These are phyloP conservation scores for Aspergillus ruber DNA, from an alignment of 2,329 filamentous ascomycete species.

Conservation along the genomic window DNA sequence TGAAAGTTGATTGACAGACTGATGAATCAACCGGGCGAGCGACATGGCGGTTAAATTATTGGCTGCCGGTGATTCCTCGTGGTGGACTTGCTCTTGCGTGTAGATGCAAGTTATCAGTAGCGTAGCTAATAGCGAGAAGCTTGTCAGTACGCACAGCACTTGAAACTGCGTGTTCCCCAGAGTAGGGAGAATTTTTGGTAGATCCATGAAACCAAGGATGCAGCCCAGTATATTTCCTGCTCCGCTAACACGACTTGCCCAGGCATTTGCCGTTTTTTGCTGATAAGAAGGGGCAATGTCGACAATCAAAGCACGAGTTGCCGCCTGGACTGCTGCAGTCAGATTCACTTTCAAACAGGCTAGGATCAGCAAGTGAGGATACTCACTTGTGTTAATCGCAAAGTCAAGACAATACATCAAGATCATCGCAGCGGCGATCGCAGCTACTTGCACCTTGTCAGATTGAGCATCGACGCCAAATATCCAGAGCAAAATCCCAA, in stretches of 20 bases:
- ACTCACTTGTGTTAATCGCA: slow-evolving; percentile 77
- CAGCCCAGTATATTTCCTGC: slow-evolving; percentile 89
- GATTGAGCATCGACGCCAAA: slow-evolving; percentile 65
- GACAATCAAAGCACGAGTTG: slow-evolving; percentile 84
- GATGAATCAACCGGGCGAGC: slow-evolving; percentile 74
- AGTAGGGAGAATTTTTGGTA: slow-evolving; percentile 68
- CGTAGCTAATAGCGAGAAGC: slow-evolving; percentile 63
- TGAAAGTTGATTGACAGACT: slow-evolving; percentile 70
- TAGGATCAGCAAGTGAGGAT: slow-evolving; percentile 4
- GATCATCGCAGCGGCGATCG: slow-evolving; percentile 73
- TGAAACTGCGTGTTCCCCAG: slow-evolving; percentile 89
- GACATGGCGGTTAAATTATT: slow-evolving; percentile 60
- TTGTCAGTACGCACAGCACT: slow-evolving; percentile 79
- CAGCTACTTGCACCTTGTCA: slow-evolving; percentile 54
- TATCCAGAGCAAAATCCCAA: slow-evolving; percentile 59
- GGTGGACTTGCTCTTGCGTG: slow-evolving; percentile 75
- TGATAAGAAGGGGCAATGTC: slow-evolving; percentile 89
- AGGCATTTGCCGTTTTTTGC: slow-evolving; percentile 88
- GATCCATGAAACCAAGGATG: slow-evolving; percentile 74
- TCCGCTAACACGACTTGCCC: slow-evolving; percentile 81
- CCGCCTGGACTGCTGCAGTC: slow-evolving; percentile 65
- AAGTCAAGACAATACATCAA: slow-evolving; percentile 91
- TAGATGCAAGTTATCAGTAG: slow-evolving; percentile 62
- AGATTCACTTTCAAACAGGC: neutral
- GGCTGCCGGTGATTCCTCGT: slow-evolving; percentile 57